These are phyloP conservation scores for Hypericum androsaemum DNA, from an alignment of 345 rosid species.

Conservation along the genomic window DNA sequence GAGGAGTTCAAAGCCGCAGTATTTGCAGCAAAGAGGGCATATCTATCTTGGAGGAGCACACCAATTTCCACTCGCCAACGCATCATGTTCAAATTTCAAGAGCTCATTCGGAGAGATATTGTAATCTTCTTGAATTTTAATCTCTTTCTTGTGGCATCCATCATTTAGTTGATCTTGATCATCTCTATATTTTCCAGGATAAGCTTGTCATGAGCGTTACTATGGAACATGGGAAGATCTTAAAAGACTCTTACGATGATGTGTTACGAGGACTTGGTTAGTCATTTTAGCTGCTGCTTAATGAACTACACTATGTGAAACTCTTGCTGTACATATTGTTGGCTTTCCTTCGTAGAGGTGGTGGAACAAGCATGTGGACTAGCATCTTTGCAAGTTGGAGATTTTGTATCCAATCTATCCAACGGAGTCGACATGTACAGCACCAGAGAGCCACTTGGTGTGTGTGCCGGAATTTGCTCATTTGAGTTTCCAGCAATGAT, in stretches of 20 bases:
- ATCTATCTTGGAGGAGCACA: constrained; percentile 32
- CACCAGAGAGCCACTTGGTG: constrained; percentile 36
- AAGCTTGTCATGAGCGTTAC: constrained; percentile 33
- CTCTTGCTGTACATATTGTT: not conserved
- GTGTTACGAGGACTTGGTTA: constrained; percentile 32
- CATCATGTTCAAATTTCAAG: constrained; percentile 37
- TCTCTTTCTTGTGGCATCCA: not conserved
- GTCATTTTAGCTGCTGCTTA: constrained; percentile 3
- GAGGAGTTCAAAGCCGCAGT: constrained; percentile 37
- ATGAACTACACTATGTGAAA: not conserved
- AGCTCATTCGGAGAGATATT: constrained; percentile 30
- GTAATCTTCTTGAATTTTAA: constrained; percentile 7
- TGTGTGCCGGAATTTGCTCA: constrained; percentile 40
- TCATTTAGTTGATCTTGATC: not conserved
- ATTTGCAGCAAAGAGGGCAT: constrained; percentile 33
- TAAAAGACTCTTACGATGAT: constrained; percentile 28
- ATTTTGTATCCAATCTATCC: constrained; percentile 31
- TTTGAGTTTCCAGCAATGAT: constrained; percentile 28
- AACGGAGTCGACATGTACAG: constrained; percentile 35
- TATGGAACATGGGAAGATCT: constrained; percentile 28
- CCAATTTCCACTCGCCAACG: constrained; percentile 30
- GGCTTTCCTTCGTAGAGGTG: constrained; percentile 22
- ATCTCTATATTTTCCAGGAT: constrained; percentile 17
- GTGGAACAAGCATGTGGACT: constrained; percentile 43
- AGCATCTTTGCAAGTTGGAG: constrained; percentile 33